Evolutionary conservation across 2,329 filamentous ascomycete genomes (phyloP).

Genomic region (Claviceps humidiphila): DNA sequence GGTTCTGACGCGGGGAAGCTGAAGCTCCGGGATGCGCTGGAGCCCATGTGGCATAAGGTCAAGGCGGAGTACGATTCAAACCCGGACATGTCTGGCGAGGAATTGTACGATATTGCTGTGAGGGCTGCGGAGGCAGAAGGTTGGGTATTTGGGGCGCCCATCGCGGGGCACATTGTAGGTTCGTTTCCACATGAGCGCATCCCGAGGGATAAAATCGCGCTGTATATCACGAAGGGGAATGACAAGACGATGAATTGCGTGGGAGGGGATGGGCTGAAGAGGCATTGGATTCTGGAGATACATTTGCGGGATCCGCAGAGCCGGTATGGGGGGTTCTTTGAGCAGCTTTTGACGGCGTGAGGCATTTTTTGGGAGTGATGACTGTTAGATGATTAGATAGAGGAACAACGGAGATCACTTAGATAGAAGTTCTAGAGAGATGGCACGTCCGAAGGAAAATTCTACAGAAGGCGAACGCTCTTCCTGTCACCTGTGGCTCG

Average conservation of each 20-base stretch:
- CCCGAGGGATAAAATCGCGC: slow-evolving; percentile 28
- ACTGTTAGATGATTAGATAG: too few species aligned
- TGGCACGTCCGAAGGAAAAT: too few species aligned
- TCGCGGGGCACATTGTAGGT: slow-evolving; percentile 36
- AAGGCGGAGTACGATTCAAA: slow-evolving; percentile 24
- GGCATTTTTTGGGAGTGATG: neutral
- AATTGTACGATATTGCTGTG: slow-evolving; percentile 31
- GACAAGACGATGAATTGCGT: slow-evolving; percentile 23
- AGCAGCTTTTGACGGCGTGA: slow-evolving; percentile 21
- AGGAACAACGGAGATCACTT: too few species aligned
- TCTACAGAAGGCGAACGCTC: too few species aligned
- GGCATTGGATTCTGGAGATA: slow-evolving; percentile 39
- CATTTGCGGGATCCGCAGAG: slow-evolving; percentile 28
- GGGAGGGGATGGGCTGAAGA: slow-evolving; percentile 26
- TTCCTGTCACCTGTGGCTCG: too few species aligned
- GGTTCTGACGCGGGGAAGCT: slow-evolving; percentile 31
- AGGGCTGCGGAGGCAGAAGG: slow-evolving; percentile 23
- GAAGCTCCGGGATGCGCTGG: slow-evolving; percentile 29
- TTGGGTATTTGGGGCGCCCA: slow-evolving; percentile 29
- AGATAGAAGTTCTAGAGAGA: too few species aligned
- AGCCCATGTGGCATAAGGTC: slow-evolving; percentile 32
- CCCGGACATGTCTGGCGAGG: slow-evolving; percentile 32
- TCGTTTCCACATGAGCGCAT: slow-evolving; percentile 38
- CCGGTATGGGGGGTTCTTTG: slow-evolving; percentile 29
- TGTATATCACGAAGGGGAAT: slow-evolving; percentile 33